A percentile compares a stretch with the other conserved stretches of the same genome.
These are phyloP conservation scores for Xanthoconium separans DNA, from an alignment of 1,284 basidiomycete species.

Conservation along the genomic window DNA sequence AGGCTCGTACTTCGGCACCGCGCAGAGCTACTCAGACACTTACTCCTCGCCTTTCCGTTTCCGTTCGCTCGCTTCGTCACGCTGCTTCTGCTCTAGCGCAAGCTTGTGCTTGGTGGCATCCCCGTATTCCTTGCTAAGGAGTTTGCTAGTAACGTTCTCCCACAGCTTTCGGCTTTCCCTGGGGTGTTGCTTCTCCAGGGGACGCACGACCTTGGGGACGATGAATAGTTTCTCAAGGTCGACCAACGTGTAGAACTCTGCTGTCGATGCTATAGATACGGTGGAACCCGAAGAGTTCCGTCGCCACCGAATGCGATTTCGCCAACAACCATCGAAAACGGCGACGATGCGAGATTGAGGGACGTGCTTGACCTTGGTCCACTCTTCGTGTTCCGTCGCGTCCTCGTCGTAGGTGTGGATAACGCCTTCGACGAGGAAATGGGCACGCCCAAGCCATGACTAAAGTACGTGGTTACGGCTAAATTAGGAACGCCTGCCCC, in stretches of 20 bases:
- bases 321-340: conserved; percentile 88
- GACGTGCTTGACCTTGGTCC: conserved; percentile 90
- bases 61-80: conserved; percentile 81
- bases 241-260: conserved; percentile 70
- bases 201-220: conserved; percentile 85
- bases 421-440: conserved; percentile 88
- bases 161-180: conserved; percentile 88
- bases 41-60: conserved; percentile 77
- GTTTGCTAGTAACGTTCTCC: conserved; percentile 78
- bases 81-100: conserved; percentile 85
- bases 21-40: conserved; percentile 37
- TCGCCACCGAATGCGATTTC: conserved; percentile 79
- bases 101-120: conserved; percentile 91
- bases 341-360: conserved; percentile 78
- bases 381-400: conserved; percentile 65
- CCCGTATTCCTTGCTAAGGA: conserved; percentile 83
- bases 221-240: conserved; percentile 74
- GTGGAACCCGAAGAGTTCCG: conserved; percentile 51
- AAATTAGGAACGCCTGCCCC: conserved; percentile 2
- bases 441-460: conserved; percentile 91
- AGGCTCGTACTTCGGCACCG: not conserved
- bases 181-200: conserved; percentile 75
- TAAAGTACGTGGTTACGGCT: conserved; percentile 26
- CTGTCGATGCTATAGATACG: conserved; percentile 37
- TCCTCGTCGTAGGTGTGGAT: conserved; percentile 78